phyloP scores from a whole-genome alignment of 768 basidiomycete species.

The Collybiopsis luxurians region DNA sequence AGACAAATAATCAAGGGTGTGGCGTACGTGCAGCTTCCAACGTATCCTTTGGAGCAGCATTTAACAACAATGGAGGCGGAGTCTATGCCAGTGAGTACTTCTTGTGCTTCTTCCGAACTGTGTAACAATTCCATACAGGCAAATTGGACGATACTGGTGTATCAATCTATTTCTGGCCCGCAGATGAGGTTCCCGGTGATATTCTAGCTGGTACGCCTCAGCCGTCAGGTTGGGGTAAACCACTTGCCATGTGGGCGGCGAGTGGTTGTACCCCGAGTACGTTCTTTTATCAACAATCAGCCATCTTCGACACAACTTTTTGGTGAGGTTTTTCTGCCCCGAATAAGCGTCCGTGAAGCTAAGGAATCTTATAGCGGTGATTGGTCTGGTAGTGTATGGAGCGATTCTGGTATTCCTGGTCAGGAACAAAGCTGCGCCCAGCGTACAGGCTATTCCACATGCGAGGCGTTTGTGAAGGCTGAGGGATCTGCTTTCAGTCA shows the following conservation, averaged over 20 bases:
- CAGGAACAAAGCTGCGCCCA: constrained; percentile 85
- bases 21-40: constrained; percentile 61
- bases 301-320: constrained; percentile 84
- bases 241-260: constrained; percentile 80
- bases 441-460: constrained; percentile 79
- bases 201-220: constrained; percentile 70
- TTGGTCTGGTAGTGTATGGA: constrained; percentile 88
- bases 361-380: constrained; percentile 62
- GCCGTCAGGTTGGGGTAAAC: constrained; percentile 70
- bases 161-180: constrained; percentile 78
- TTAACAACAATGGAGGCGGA: constrained; percentile 84
- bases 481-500: constrained; percentile 68
- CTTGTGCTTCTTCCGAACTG: not conserved
- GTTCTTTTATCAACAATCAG: constrained; percentile 75
- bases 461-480: constrained; percentile 71
- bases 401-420: constrained; percentile 67
- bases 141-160: constrained; percentile 77
- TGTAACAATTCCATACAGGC: constrained; percentile 52
- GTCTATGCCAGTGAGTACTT: constrained; percentile 79
- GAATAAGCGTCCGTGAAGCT: too few species aligned
- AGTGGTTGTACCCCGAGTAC: constrained; percentile 69
- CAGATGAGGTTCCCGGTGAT: constrained; percentile 72
- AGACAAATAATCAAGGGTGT: constrained; percentile 79
- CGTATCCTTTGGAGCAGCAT: constrained; percentile 79
- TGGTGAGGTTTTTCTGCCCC: too few species aligned